phyloP scores from a whole-genome alignment of 129 eudicot genomes.

The Flaveria bidentis region DNA sequence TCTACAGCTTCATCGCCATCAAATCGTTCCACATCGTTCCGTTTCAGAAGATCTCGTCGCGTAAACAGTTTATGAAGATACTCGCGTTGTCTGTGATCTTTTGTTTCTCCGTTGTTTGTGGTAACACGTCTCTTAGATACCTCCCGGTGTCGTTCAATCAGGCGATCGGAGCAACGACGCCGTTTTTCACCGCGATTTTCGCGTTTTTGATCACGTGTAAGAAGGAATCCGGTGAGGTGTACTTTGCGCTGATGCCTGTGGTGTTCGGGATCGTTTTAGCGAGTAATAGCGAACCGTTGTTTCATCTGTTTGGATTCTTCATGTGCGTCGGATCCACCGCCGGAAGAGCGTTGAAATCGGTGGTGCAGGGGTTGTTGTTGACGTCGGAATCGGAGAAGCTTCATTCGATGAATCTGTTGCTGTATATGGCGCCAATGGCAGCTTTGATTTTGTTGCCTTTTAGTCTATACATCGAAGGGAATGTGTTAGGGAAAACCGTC shows the following conservation, averaged over 20 bases:
- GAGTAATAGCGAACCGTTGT: slow-evolving; percentile 69
- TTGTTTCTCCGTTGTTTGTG: slow-evolving; percentile 72
- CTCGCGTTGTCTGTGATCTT: slow-evolving; percentile 54
- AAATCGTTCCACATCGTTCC: slow-evolving; percentile 60
- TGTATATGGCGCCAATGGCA: slow-evolving; percentile 81
- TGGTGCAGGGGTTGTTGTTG: slow-evolving; percentile 61
- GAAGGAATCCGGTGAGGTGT: slow-evolving; percentile 62
- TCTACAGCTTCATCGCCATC: slow-evolving; percentile 53
- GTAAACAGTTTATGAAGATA: slow-evolving; percentile 62
- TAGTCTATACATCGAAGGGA: slow-evolving; percentile 66
- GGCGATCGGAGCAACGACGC: slow-evolving; percentile 78
- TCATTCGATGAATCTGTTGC: slow-evolving; percentile 61
- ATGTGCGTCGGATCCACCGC: slow-evolving; percentile 66
- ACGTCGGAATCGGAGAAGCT: slow-evolving; percentile 61
- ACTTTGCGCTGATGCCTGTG: slow-evolving; percentile 59
- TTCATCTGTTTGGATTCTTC: slow-evolving; percentile 62
- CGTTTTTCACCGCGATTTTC: slow-evolving; percentile 71
- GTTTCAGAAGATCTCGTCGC: slow-evolving; percentile 51
- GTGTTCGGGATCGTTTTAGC: slow-evolving; percentile 67
- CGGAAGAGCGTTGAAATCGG: slow-evolving; percentile 69
- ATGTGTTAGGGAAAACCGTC: slow-evolving; percentile 51
- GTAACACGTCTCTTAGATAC: slow-evolving; percentile 64
- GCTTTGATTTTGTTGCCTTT: slow-evolving; percentile 56
- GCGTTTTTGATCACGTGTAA: slow-evolving; percentile 66
- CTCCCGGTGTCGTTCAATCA: slow-evolving; percentile 74